Percentiles rank a stretch among this genome's conserved stretches.
These are phyloP conservation scores for Colletotrichum ledebouriae DNA, from an alignment of 2,329 filamentous ascomycete genomes.

Conservation along the genomic window DNA sequence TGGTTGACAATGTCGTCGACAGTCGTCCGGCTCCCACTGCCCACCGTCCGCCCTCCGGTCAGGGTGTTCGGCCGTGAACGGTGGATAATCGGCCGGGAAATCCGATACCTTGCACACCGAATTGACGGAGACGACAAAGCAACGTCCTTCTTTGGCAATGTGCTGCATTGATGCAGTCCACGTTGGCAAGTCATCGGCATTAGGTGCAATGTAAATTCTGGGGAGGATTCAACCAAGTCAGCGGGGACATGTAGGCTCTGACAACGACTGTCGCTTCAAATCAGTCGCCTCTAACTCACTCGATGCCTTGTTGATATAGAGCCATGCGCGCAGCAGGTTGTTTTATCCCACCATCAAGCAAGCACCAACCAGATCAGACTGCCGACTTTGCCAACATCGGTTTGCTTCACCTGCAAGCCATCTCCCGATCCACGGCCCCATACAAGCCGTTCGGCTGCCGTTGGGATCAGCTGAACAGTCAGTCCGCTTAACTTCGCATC, in stretches of 20 bases:
- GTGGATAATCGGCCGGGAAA: slow-evolving; percentile 57
- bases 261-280: too few relatives aligned
- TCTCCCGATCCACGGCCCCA: slow-evolving; percentile 62
- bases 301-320: slow-evolving; percentile 57
- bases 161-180: slow-evolving; percentile 59
- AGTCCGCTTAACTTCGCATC: not conserved
- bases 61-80: slow-evolving; percentile 54
- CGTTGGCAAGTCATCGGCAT: slow-evolving; percentile 50
- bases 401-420: slow-evolving; percentile 54
- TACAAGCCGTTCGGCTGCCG: slow-evolving; percentile 55
- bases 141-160: slow-evolving; percentile 60
- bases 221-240: not conserved
- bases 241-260: not conserved
- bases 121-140: slow-evolving; percentile 58
- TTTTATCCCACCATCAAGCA: not conserved
- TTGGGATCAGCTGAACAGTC: slow-evolving; percentile 51
- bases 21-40: slow-evolving; percentile 52
- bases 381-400: slow-evolving; percentile 56
- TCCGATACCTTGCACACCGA: slow-evolving; percentile 57
- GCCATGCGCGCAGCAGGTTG: slow-evolving; percentile 54
- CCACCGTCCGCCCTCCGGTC: slow-evolving; percentile 55
- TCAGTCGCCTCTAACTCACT: slow-evolving; percentile 47
- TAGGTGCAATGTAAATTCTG: slow-evolving; percentile 52
- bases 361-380: slow-evolving; percentile 53
- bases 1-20: slow-evolving; percentile 57